Evolutionary conservation across 2,329 filamentous ascomycete species (phyloP).

Genomic region (Truncatella angustata): DNA sequence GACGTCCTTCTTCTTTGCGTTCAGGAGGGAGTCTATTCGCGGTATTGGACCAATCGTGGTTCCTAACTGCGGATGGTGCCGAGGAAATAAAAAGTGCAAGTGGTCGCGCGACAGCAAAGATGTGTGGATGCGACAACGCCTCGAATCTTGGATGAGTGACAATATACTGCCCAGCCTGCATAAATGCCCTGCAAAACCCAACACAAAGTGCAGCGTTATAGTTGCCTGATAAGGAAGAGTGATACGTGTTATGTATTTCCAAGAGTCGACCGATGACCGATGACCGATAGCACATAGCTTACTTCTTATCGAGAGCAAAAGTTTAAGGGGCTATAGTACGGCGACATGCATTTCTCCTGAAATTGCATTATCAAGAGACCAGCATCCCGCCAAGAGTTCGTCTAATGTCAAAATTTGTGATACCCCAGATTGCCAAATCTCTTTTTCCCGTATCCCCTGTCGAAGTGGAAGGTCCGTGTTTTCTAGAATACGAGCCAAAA

Average conservation of each 20-base stretch:
- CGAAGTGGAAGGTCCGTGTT: not conserved
- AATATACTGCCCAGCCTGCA: too few relatives aligned
- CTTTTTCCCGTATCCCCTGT: not conserved
- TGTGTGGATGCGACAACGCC: not conserved
- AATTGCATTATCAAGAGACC: constrained; percentile 1
- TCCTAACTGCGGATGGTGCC: not conserved
- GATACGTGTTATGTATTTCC: not conserved
- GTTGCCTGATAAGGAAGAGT: not conserved
- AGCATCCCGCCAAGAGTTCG: not conserved
- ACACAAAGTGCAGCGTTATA: not conserved
- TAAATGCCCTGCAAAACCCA: too few relatives aligned
- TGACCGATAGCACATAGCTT: too few relatives aligned
- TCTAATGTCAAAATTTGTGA: not conserved
- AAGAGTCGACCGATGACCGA: not conserved
- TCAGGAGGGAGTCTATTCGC: not conserved
- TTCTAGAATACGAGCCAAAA: not conserved
- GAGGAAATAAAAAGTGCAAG: not conserved
- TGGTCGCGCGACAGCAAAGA: not conserved
- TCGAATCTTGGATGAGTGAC: too few relatives aligned
- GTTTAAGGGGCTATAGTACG: too few relatives aligned
- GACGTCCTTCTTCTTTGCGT: not conserved
- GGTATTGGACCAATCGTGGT: not conserved
- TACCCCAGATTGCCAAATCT: not conserved
- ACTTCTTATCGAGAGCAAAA: not conserved
- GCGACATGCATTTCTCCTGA: not conserved